These are phyloP conservation scores for Ogataea saltuana DNA, from an alignment of 805 yeast genomes.

Conservation along the genomic window DNA sequence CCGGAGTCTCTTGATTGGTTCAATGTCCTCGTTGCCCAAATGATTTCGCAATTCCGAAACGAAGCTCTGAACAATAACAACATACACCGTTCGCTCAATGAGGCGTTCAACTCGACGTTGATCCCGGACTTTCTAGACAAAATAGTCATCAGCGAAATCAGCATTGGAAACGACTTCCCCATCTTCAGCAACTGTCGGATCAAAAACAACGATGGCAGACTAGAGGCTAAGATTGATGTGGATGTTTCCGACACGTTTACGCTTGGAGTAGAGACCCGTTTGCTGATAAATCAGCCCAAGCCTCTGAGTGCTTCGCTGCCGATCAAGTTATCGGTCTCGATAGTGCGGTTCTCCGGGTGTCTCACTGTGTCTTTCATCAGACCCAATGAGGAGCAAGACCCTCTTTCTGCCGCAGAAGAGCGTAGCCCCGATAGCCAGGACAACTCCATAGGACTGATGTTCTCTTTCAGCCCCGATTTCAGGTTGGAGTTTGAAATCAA, in stretches of 20 bases:
- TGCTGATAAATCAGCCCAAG: constrained; percentile 78
- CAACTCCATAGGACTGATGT: constrained; percentile 66
- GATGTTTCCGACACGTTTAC: constrained; percentile 86
- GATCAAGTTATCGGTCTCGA: constrained; percentile 77
- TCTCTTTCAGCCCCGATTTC: constrained; percentile 91
- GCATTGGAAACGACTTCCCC: constrained; percentile 94
- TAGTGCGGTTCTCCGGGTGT: constrained; percentile 89
- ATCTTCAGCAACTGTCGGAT: constrained; percentile 92
- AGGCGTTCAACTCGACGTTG: constrained; percentile 58
- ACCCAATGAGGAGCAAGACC: constrained; percentile 15
- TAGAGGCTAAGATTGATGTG: constrained; percentile 89
- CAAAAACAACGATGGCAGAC: constrained; percentile 47
- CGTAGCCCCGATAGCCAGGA: constrained; percentile 7
- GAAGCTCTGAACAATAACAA: constrained; percentile 87
- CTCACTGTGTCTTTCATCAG: constrained; percentile 68
- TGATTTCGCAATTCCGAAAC: constrained; percentile 80
- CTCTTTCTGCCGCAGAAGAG: constrained; percentile 4
- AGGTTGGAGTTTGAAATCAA: constrained; percentile 84
- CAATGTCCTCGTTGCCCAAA: constrained; percentile 89
- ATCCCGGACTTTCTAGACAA: constrained; percentile 81
- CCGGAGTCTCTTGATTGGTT: constrained; percentile 97
- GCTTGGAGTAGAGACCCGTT: constrained; percentile 77
- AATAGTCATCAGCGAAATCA: constrained; percentile 80
- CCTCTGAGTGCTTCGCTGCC: constrained; percentile 87
- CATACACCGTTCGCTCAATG: constrained; percentile 75